A percentile compares a stretch with the other conserved stretches of the same genome.
Conservation (phyloP, 495 filamentous ascomycete genomes). For the Penicilliopsis zonata region DNA sequence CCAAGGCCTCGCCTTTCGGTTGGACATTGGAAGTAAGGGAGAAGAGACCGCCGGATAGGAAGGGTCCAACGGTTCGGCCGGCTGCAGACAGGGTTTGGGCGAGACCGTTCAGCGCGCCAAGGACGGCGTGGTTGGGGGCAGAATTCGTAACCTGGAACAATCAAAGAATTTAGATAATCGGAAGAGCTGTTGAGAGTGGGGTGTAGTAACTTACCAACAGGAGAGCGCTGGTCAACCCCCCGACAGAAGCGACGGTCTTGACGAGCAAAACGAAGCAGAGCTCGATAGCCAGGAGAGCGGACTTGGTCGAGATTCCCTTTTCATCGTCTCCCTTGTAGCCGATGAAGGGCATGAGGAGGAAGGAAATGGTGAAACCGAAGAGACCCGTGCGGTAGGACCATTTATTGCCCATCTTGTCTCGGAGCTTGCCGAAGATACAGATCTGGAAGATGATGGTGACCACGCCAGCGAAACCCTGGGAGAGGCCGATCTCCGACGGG, state of each 20-base stretch:
- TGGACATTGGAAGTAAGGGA: constrained; percentile 53
- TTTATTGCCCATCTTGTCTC: constrained; percentile 74
- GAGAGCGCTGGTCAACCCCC: constrained; percentile 79
- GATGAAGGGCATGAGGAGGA: constrained; percentile 81
- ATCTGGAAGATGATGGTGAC: constrained; percentile 85
- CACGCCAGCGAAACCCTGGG: constrained; percentile 70
- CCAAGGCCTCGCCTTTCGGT: constrained; percentile 72
- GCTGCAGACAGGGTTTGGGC: constrained; percentile 90
- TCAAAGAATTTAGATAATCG: constrained; percentile 6
- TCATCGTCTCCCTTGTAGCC: constrained; percentile 53
- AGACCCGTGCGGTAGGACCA: constrained; percentile 68
- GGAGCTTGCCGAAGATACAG: constrained; percentile 64
- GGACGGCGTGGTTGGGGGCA: constrained; percentile 69
- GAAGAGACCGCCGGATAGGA: constrained; percentile 77
- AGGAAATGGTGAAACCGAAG: constrained; percentile 72
- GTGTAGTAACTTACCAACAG: constrained; percentile 49
- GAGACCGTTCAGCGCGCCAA: constrained; percentile 86
- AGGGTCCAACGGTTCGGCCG: constrained; percentile 78
- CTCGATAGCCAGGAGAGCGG: constrained; percentile 54
- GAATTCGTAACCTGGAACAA: constrained; percentile 74
- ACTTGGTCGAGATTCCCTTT: constrained; percentile 38
- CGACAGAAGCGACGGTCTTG: constrained; percentile 81
- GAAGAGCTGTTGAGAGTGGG: constrained; percentile 1
- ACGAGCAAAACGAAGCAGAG: constrained; percentile 68
- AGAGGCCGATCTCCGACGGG: constrained; percentile 73